phyloP scores from a whole-genome alignment of 2,329 filamentous ascomycete species.

The Domatiomyces catenatus region DNA sequence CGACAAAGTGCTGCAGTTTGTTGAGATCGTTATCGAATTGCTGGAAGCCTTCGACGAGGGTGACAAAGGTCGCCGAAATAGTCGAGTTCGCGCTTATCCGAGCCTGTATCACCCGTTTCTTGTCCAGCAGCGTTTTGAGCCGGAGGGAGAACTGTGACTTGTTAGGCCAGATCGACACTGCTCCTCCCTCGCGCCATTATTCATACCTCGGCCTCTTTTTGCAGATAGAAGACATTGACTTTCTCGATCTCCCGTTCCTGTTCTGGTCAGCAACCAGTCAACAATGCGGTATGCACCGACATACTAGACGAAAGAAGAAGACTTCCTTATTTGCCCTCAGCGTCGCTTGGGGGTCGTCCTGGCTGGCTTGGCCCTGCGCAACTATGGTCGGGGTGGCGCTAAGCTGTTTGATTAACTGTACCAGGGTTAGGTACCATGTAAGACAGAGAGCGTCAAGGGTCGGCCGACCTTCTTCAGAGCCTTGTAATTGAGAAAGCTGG shows the following conservation, averaged over 20 bases:
- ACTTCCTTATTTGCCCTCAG: conserved; percentile 95
- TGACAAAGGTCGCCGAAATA: conserved; percentile 83
- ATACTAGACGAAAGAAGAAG: conserved; percentile 93
- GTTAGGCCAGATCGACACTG: not conserved
- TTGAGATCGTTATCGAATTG: conserved; percentile 94
- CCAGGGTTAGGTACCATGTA: conserved; percentile 14
- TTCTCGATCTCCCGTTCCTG: conserved; percentile 97
- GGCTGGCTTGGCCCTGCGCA: conserved; percentile 48
- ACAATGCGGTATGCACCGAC: not conserved
- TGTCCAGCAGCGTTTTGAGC: conserved; percentile 80
- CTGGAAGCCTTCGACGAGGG: conserved; percentile 89
- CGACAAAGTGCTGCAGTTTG: conserved; percentile 93
- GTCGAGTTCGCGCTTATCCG: conserved; percentile 63
- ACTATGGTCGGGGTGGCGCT: conserved; percentile 76
- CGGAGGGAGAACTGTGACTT: conserved; percentile 66
- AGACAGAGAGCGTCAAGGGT: conserved; percentile 1
- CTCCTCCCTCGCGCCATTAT: conserved; percentile 1
- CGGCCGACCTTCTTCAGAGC: conserved; percentile 79
- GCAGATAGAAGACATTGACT: conserved; percentile 92
- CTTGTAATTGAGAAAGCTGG: conserved; percentile 99
- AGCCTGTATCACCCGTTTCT: conserved; percentile 81
- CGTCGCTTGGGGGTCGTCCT: conserved; percentile 30
- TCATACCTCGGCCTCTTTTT: conserved; percentile 90
- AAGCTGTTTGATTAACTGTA: conserved; percentile 92
- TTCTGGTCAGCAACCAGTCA: conserved; percentile 1